Evolutionary conservation across 2,329 filamentous ascomycete species (phyloP).

Genomic region (Zymoseptoria pseudotritici): DNA sequence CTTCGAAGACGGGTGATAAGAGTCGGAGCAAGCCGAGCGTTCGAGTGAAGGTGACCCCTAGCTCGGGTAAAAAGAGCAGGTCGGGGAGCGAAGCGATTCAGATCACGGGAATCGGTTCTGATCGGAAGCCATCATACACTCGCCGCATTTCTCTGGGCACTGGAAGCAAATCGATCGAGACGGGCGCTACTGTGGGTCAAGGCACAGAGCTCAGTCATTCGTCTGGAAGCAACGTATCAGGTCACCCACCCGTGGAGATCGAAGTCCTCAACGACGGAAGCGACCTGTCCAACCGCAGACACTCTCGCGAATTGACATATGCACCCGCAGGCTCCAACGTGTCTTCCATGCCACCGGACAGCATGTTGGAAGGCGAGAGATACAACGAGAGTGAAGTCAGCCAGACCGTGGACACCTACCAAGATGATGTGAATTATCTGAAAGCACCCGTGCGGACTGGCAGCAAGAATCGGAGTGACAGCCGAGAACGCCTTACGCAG

Average conservation of each 20-base stretch:
- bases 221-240: constrained; percentile 70
- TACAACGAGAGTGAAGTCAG: constrained; percentile 43
- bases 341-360: constrained; percentile 71
- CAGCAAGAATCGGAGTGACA: constrained; percentile 53
- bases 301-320: constrained; percentile 55
- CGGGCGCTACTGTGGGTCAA: constrained; percentile 17
- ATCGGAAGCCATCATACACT: constrained; percentile 63
- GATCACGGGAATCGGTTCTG: constrained; percentile 72
- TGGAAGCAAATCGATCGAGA: constrained; percentile 36
- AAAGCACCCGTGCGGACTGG: constrained; percentile 50
- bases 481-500: constrained; percentile 59
- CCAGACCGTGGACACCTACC: constrained; percentile 34
- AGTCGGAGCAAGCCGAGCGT: constrained; percentile 72
- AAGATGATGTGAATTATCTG: constrained; percentile 33
- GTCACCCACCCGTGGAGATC: constrained; percentile 70
- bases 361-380: constrained; percentile 53
- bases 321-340: constrained; percentile 71
- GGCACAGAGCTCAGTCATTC: constrained; percentile 57
- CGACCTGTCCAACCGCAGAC: constrained; percentile 52
- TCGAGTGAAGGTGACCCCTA: constrained; percentile 71
- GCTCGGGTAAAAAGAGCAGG: constrained; percentile 50
- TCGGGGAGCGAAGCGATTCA: constrained; percentile 66
- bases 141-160: constrained; percentile 56
- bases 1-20: constrained; percentile 56
- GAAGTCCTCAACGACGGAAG: constrained; percentile 67